phyloP scores from a whole-genome alignment of 2,329 filamentous ascomycete genomes.

The Neonectria sp. region DNA sequence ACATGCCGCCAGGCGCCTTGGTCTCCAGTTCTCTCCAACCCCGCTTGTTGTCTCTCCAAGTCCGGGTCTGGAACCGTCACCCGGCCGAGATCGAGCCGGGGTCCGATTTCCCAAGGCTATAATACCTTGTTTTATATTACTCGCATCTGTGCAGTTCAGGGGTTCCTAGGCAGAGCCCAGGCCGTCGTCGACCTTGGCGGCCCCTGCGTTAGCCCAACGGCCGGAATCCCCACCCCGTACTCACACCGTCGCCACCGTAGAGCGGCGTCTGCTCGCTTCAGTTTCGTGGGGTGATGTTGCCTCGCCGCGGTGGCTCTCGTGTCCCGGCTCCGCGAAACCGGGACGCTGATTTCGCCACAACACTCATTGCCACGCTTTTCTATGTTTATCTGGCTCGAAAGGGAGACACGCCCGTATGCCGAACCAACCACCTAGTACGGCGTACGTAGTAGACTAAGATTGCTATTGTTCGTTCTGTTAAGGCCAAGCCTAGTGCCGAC shows the following conservation, averaged over 20 bases:
- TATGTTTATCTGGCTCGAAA: constrained; percentile 27
- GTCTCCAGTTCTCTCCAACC: constrained; percentile 6
- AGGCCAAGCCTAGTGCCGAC: constrained; percentile 14
- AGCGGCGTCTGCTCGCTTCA: constrained; percentile 45
- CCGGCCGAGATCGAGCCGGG: constrained; percentile 35
- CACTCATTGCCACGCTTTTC: constrained; percentile 23
- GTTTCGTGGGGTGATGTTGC: constrained; percentile 48
- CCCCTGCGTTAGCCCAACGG: constrained; percentile 46
- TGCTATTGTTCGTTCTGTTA: constrained; percentile 16
- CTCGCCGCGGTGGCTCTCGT: constrained; percentile 42
- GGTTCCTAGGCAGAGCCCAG: constrained; percentile 29
- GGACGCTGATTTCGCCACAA: constrained; percentile 23
- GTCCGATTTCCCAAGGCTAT: constrained; percentile 26
- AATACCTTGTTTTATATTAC: constrained; percentile 38
- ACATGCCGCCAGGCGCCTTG: constrained; percentile 11
- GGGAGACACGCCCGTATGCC: constrained; percentile 28
- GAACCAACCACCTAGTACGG: constrained; percentile 25
- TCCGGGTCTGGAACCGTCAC: constrained; percentile 28
- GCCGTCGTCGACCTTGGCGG: constrained; percentile 35
- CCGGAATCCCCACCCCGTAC: constrained; percentile 39
- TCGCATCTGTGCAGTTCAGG: constrained; percentile 40
- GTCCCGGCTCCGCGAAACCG: constrained; percentile 29
- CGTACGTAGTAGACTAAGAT: neutral
- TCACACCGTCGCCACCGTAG: constrained; percentile 47
- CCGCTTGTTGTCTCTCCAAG: constrained; percentile 25